phyloP scores from a whole-genome alignment of 768 basidiomycete species.

The Holtermannia corniformis region DNA sequence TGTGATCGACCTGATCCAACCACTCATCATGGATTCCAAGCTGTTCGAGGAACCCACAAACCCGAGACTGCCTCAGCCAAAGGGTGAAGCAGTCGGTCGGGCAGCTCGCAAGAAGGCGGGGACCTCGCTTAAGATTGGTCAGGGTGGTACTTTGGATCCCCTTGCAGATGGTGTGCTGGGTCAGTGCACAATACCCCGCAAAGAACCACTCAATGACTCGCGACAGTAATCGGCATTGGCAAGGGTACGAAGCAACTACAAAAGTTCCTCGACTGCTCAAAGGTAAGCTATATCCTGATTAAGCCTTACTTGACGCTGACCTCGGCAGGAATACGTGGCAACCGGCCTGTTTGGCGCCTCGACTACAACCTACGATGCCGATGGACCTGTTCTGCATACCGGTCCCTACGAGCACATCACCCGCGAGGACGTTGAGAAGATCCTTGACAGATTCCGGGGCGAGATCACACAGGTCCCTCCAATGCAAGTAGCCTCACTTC shows the following conservation, averaged over 20 bases:
- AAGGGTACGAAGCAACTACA: conserved; percentile 79
- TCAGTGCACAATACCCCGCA: conserved; percentile 39
- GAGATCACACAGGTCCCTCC: conserved; percentile 86
- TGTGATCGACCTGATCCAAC: conserved; percentile 73
- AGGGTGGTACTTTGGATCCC: conserved; percentile 80
- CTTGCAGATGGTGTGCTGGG: conserved; percentile 91
- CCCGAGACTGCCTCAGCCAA: conserved; percentile 6
- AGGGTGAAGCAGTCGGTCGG: conserved; percentile 45
- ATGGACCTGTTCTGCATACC: conserved; percentile 67
- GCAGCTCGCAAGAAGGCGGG: conserved; percentile 44
- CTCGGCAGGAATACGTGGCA: conserved; percentile 71
- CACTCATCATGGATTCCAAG: conserved; percentile 62
- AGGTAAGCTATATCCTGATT: conserved; percentile 49
- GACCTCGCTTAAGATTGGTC: conserved; percentile 45
- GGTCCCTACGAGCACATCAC: conserved; percentile 59
- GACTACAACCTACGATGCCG: conserved; percentile 87
- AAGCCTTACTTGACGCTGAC: background rate
- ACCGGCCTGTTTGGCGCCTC: conserved; percentile 87
- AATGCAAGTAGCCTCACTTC: conserved; percentile 47
- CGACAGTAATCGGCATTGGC: conserved; percentile 73
- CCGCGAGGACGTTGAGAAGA: conserved; percentile 58
- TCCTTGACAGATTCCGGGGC: conserved; percentile 66
- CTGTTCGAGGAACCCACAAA: conserved; percentile 52
- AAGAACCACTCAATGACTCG: background rate
- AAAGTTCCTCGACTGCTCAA: conserved; percentile 77